A percentile compares a stretch with the other conserved stretches of the same genome.
These are phyloP conservation scores for Volvox reticuliferus DNA, from an alignment of 139 green algal species.

Conservation along the genomic window DNA sequence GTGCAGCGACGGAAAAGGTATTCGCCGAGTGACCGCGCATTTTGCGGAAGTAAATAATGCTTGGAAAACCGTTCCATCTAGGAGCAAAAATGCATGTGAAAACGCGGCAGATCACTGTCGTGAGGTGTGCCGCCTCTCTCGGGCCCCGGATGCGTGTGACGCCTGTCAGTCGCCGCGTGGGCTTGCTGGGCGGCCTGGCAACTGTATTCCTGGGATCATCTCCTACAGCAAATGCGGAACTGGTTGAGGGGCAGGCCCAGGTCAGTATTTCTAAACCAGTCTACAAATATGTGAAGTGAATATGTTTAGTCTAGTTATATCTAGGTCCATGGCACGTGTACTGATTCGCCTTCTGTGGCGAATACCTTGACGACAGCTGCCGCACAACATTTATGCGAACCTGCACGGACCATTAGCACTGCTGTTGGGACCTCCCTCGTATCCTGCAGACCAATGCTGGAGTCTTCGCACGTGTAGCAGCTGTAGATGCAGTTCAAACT, in stretches of 20 bases:
- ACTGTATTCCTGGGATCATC: neutral
- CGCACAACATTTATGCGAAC: neutral
- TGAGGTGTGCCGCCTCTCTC: neutral
- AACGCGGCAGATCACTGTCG: neutral
- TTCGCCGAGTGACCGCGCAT: too few species aligned
- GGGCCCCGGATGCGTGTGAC: neutral
- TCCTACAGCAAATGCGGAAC: neutral
- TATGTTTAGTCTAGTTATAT: neutral
- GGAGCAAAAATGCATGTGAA: too few species aligned
- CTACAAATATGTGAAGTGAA: neutral
- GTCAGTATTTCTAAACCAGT: neutral
- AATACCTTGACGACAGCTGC: too few species aligned
- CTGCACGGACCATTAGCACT: neutral
- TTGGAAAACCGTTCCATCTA: too few species aligned
- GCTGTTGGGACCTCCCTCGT: neutral
- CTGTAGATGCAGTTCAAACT: neutral
- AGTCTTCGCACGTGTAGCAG: too few species aligned
- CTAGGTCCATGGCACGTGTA: neutral
- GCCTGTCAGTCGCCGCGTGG: neutral
- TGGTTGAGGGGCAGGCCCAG: neutral
- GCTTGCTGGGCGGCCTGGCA: constrained; percentile 1
- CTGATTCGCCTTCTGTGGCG: too few species aligned
- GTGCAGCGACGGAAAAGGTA: too few species aligned
- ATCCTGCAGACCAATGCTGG: too few species aligned
- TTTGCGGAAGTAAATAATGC: too few species aligned